Evolutionary conservation across 805 yeast genomes (phyloP).

Genomic region (Wickerhamiella azymoides): DNA sequence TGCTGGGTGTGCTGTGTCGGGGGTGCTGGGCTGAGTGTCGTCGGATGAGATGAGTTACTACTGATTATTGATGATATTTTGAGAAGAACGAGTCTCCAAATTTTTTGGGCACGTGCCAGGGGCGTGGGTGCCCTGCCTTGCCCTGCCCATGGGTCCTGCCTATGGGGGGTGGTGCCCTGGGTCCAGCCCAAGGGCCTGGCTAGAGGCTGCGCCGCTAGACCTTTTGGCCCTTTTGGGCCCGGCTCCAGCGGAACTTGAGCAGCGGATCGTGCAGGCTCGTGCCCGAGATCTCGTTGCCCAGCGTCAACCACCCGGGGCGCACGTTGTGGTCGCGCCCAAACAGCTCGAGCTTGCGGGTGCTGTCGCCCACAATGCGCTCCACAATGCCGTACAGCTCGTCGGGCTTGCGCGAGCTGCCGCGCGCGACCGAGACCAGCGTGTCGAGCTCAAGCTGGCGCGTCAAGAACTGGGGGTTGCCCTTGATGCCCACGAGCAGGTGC

Average conservation of each 20-base stretch:
- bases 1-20: too few relatives aligned
- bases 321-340: conserved; percentile 81
- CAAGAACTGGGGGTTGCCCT: conserved; percentile 69
- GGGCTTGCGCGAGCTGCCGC: conserved; percentile 85
- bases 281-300: conserved; percentile 18
- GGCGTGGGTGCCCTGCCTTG: too few relatives aligned
- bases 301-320: conserved; percentile 75
- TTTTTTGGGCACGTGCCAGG: too few relatives aligned
- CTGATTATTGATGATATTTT: too few relatives aligned
- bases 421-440: conserved; percentile 62
- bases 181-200: too few relatives aligned
- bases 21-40: too few relatives aligned
- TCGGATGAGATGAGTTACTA: too few relatives aligned
- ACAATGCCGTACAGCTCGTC: conserved; percentile 79
- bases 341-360: conserved; percentile 69
- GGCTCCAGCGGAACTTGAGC: conserved; percentile 7
- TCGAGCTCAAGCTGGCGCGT: conserved; percentile 56
- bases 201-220: too few relatives aligned
- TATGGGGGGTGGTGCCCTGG: too few relatives aligned
- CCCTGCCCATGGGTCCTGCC: too few relatives aligned
- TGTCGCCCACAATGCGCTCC: conserved; percentile 68
- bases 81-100: background rate
- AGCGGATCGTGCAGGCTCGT: conserved; percentile 12
- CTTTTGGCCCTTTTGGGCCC: background rate
- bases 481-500: conserved; percentile 71